These are phyloP conservation scores for Colletotrichum camelliae DNA, from an alignment of 2,329 filamentous ascomycete genomes.

Conservation along the genomic window DNA sequence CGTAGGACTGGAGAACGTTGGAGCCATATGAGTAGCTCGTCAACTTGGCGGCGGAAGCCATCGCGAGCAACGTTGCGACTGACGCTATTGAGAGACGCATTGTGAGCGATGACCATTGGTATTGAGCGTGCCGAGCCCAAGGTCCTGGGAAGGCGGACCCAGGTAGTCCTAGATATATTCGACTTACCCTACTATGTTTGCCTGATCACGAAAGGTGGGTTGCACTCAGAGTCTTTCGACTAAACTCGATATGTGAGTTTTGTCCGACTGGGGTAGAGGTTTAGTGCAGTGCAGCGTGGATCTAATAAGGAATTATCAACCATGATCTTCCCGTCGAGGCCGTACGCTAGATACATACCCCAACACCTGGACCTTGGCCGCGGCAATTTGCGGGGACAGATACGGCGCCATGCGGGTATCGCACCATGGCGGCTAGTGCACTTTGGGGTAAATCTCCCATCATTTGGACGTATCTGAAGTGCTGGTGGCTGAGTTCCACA, in stretches of 20 bases:
- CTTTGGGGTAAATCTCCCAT: not conserved
- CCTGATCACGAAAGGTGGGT: not conserved
- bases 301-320: not conserved
- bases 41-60: not conserved
- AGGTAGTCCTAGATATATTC: not conserved
- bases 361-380: not conserved
- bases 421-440: not conserved
- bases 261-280: not conserved
- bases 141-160: not conserved
- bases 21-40: conserved; percentile 10
- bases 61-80: not conserved
- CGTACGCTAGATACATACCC: not conserved
- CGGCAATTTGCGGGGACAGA: not conserved
- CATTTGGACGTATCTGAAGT: not conserved
- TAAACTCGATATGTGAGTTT: not conserved
- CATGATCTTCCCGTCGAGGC: not conserved
- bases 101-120: not conserved
- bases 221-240: not conserved
- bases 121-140: not conserved
- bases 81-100: not conserved
- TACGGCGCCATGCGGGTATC: not conserved
- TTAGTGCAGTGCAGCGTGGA: not conserved
- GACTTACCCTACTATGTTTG: not conserved
- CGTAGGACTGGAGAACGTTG: conserved; percentile 5
- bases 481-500: not conserved